Evolutionary conservation across 768 basidiomycete species (phyloP).

Genomic region (Floccularia luteovirens): DNA sequence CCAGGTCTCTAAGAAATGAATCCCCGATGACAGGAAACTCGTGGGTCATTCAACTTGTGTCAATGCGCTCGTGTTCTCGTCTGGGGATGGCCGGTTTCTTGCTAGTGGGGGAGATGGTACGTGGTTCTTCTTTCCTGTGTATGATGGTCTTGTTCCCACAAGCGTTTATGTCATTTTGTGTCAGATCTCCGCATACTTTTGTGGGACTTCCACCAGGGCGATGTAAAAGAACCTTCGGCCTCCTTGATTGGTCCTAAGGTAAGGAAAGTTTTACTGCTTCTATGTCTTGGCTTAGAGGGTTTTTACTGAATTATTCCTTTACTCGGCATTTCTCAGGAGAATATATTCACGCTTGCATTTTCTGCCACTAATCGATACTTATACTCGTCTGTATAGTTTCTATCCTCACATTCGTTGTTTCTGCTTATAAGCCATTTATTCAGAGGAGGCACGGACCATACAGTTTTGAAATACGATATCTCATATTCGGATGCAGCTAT

Average conservation of each 20-base stretch:
- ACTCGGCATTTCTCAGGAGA: constrained; percentile 34
- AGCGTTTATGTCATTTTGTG: too few relatives aligned
- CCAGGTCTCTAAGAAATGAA: background rate
- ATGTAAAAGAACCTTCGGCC: constrained; percentile 32
- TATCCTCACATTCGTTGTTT: constrained; percentile 7
- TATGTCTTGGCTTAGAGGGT: background rate
- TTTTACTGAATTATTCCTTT: background rate
- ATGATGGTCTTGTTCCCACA: too few relatives aligned
- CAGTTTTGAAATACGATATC: constrained; percentile 47
- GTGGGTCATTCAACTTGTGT: constrained; percentile 53
- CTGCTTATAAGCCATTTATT: constrained; percentile 1
- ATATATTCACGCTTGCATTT: constrained; percentile 66
- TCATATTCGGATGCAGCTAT: constrained; percentile 23
- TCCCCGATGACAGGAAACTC: constrained; percentile 20
- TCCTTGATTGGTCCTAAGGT: constrained; percentile 42
- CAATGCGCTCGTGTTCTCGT: constrained; percentile 56
- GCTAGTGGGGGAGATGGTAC: constrained; percentile 68
- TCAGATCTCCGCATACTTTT: constrained; percentile 51
- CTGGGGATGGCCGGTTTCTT: constrained; percentile 51
- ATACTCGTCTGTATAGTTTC: constrained; percentile 44
- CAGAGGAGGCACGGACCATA: constrained; percentile 50
- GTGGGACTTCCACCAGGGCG: constrained; percentile 64
- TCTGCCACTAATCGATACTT: constrained; percentile 58
- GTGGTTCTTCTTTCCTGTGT: too few relatives aligned
- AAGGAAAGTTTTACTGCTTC: too few relatives aligned